Base-by-base conservation (phyloP, 129 eudicot species). In the Escallonia herrerae region DNA sequence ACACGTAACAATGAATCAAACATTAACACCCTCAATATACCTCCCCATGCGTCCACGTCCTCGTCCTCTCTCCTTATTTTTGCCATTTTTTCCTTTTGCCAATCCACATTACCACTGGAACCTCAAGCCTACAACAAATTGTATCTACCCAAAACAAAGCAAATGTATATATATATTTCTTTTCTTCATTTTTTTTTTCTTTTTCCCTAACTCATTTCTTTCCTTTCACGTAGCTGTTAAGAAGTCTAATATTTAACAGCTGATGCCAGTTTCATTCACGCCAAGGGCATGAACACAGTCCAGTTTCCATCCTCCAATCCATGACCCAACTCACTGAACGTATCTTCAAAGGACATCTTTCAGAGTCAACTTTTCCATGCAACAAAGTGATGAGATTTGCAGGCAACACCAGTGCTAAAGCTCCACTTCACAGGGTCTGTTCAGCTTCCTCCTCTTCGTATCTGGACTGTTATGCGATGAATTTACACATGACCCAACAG, bases 201-300 rank as follows among this genome's bases (percentile, higher is more conserved):
- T n/a, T 9, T 69, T 10, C n/a, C 5, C 56, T 37, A 58, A 40
- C 60, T 40, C 62, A 56, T 37, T 50, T 61, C 65, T 67, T 53
- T 53, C 14, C 58, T 13, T 64, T 41, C 63, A 15, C 44, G 9
- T 33, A 77, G 77, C 82, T 81, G 86, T 62, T 66, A 72, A 71
- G 76, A 79, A 53, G 73, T 76, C 87, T 65, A 83, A 76, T 76
- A 76, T 56, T 69, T 76, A 79, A 83, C 82, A 83, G 77, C 84
- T 62, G 57, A 56, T 54, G 46, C 37, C 37, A 43, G 33, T 50
- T 56, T 48, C 55, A 43, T 7, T 9, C 71, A 51, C 54, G 62
- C 50, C 39, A 53, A 66, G 51, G 44, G 49, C 71, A 66, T 53
- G 50, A 58, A 39, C 63, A 5, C 5, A 7, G 43, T 51, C 14